Conservation (phyloP, 306 rosid species). For the Alnus glutinosa region DNA sequence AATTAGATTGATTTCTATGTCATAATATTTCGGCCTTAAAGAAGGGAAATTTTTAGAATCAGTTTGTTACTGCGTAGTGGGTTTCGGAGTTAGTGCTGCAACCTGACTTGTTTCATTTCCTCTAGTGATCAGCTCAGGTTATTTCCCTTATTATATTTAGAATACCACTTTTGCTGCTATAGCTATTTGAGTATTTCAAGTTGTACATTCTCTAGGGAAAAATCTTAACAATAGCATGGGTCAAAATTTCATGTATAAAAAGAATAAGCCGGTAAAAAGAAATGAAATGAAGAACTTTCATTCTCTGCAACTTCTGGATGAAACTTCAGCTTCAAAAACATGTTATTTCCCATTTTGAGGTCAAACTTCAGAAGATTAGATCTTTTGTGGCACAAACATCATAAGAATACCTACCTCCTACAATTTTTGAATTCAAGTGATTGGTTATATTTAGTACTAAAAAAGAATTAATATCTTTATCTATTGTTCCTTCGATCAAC, state of each 20-base stretch:
- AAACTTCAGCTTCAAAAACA: not conserved
- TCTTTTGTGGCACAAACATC: not conserved
- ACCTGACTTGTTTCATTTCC: not conserved
- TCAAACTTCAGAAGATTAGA: not conserved
- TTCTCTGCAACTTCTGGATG: not conserved
- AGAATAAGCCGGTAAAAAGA: not conserved
- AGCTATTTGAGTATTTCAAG: not conserved
- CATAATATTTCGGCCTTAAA: not conserved
- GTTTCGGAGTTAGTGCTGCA: not conserved
- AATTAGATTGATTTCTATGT: not conserved
- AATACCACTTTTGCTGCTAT: not conserved
- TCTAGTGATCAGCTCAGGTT: too few relatives aligned
- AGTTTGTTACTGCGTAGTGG: not conserved
- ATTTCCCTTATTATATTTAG: too few relatives aligned
- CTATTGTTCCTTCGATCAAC: not conserved
- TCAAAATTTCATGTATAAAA: not conserved
- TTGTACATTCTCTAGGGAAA: not conserved
- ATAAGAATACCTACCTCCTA: not conserved
- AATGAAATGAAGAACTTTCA: not conserved
- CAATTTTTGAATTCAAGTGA: not conserved
- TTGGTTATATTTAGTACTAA: not conserved
- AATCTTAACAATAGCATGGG: not conserved
- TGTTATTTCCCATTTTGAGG: not conserved
- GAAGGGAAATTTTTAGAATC: not conserved
- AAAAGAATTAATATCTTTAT: not conserved